These are phyloP conservation scores for Cordyceps javanica DNA, from an alignment of 2,329 filamentous ascomycete genomes.

Conservation along the genomic window DNA sequence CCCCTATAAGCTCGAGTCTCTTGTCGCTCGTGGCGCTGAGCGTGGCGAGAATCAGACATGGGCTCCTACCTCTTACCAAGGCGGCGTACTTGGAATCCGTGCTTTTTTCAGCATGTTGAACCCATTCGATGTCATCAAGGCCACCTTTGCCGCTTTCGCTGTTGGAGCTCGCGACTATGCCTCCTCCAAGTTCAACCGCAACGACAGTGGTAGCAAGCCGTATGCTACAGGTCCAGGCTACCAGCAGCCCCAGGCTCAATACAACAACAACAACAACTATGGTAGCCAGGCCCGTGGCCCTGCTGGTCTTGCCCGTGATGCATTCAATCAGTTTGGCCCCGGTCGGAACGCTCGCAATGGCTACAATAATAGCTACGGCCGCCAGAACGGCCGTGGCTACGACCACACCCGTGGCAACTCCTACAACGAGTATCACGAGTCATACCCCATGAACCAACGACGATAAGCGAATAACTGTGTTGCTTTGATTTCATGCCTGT, in stretches of 20 bases:
- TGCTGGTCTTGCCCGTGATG: constrained; percentile 3
- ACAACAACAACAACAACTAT: neutral
- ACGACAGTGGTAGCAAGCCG: neutral
- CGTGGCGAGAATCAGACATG: constrained; percentile 12
- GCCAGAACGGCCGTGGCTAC: neutral
- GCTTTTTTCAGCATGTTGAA: constrained; percentile 15
- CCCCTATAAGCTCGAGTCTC: constrained; percentile 18
- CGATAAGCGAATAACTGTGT: neutral
- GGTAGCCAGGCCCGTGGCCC: neutral
- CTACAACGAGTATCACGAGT: constrained; percentile 6
- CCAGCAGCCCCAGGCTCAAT: constrained; percentile 7
- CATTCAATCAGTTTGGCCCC: constrained; percentile 2
- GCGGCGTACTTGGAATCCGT: constrained; percentile 17
- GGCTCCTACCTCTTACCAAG: constrained; percentile 18
- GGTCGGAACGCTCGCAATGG: neutral
- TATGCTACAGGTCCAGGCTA: constrained; percentile 8
- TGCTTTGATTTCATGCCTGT: neutral
- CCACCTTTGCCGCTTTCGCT: constrained; percentile 3
- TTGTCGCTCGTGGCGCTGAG: constrained; percentile 6
- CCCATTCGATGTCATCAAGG: constrained; percentile 14
- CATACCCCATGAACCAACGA: constrained; percentile 11
- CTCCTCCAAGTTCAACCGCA: constrained; percentile 2
- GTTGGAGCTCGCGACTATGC: constrained; percentile 3
- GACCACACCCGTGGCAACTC: constrained; percentile 9
- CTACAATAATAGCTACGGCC: neutral